Evolutionary conservation across 2,329 filamentous ascomycete species (phyloP).

Genomic region (Pyrenophora tritici-repentis): DNA sequence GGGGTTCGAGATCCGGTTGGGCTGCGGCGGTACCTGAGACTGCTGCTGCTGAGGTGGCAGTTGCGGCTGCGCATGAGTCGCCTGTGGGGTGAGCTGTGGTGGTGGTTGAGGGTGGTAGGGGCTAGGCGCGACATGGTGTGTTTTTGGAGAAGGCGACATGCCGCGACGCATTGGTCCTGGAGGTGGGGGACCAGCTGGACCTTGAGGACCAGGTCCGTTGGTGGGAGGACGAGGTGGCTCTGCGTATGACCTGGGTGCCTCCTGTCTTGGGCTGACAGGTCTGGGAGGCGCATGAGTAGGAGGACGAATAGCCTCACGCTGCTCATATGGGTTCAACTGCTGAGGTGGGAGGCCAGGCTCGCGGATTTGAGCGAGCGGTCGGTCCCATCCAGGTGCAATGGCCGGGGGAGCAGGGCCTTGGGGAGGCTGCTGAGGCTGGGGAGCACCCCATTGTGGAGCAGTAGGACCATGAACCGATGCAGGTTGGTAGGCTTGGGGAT

Average conservation of each 20-base stretch:
- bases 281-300: conserved; percentile 67
- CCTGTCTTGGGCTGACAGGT: conserved; percentile 76
- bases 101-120: conserved; percentile 54
- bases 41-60: conserved; percentile 45
- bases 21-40: conserved; percentile 42
- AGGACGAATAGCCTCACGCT: conserved; percentile 72
- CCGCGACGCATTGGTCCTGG: conserved; percentile 54
- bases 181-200: conserved; percentile 48
- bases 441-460: conserved; percentile 86
- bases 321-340: conserved; percentile 81
- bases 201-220: conserved; percentile 50
- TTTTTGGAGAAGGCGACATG: conserved; percentile 65
- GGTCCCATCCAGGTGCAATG: conserved; percentile 62
- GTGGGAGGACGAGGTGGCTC: conserved; percentile 64
- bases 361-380: conserved; percentile 74
- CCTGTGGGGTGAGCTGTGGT: conserved; percentile 57
- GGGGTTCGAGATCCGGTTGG: conserved; percentile 54
- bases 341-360: conserved; percentile 67
- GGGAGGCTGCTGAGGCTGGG: conserved; percentile 67
- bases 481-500: conserved; percentile 90
- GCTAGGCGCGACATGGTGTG: conserved; percentile 58
- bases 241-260: conserved; percentile 71
- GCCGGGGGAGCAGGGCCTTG: conserved; percentile 67
- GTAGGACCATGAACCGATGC: conserved; percentile 81
- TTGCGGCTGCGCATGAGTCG: conserved; percentile 55